A percentile compares a stretch with the other conserved stretches of the same genome.
Conservation (phyloP, 768 basidiomycete genomes). For the Leccinum aurantiacum region DNA sequence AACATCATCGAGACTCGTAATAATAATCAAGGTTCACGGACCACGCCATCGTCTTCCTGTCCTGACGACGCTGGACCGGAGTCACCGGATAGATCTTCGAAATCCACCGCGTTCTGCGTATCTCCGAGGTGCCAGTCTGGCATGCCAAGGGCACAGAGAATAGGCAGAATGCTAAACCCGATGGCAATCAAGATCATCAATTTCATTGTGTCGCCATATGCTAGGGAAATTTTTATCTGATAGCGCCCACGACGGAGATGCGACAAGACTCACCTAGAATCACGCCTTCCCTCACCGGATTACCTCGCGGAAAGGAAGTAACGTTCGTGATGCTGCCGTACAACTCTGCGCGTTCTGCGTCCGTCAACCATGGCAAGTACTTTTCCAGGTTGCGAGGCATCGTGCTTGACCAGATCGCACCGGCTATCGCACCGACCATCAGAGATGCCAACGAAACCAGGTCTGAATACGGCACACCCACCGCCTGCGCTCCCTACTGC, state of each 20-base stretch:
- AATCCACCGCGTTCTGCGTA: slow-evolving; percentile 68
- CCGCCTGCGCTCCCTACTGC: slow-evolving; percentile 65
- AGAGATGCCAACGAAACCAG: not conserved
- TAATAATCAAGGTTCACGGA: not conserved
- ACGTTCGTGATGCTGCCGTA: slow-evolving; percentile 60
- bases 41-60: not conserved
- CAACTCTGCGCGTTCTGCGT: slow-evolving; percentile 43
- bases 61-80: slow-evolving; percentile 9
- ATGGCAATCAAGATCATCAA: slow-evolving; percentile 55
- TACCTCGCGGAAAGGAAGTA: slow-evolving; percentile 44
- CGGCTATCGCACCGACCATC: slow-evolving; percentile 38
- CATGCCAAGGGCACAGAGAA: slow-evolving; percentile 58
- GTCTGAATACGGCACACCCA: slow-evolving; percentile 26
- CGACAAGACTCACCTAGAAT: slow-evolving; percentile 44
- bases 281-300: slow-evolving; percentile 64
- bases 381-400: slow-evolving; percentile 64
- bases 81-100: slow-evolving; percentile 13
- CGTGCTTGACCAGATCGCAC: slow-evolving; percentile 60
- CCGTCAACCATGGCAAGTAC: slow-evolving; percentile 51
- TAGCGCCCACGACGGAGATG: not conserved
- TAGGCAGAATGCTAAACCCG: slow-evolving; percentile 54
- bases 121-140: slow-evolving; percentile 69
- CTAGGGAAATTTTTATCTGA: slow-evolving; percentile 20
- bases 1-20: not conserved
- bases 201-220: slow-evolving; percentile 58